A percentile compares a stretch with the other conserved stretches of the same genome.
phyloP scores from a whole-genome alignment of 2,329 filamentous ascomycete genomes.

The Aureobasidium vineae region DNA sequence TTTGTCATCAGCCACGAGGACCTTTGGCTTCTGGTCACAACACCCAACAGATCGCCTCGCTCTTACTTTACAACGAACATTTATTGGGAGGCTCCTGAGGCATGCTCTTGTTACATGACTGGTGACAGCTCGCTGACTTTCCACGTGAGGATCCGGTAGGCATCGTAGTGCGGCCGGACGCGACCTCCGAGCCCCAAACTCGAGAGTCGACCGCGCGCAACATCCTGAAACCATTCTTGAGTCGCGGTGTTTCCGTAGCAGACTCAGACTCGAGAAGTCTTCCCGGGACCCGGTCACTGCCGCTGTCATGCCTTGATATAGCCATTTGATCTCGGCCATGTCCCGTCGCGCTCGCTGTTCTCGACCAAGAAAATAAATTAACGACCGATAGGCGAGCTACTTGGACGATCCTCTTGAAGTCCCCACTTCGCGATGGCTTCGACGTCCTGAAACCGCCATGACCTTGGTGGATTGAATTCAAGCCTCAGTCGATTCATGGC shows the following conservation, averaged over 20 bases:
- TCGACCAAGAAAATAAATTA: too few relatives aligned
- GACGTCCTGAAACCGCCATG: conserved; percentile 18
- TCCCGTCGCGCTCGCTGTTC: not conserved
- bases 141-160: not conserved
- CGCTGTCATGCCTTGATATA: not conserved
- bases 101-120: not conserved
- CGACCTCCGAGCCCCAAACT: not conserved
- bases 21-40: not conserved
- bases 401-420: conserved; percentile 5
- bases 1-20: not conserved
- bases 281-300: not conserved
- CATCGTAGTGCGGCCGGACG: not conserved
- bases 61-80: not conserved
- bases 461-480: conserved; percentile 6
- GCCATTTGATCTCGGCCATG: not conserved
- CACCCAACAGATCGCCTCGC: not conserved
- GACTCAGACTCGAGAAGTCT: not conserved
- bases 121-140: not conserved
- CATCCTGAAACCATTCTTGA: conserved; percentile 11
- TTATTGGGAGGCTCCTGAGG: too few relatives aligned
- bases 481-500: not conserved
- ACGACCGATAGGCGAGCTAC: conserved; percentile 1
- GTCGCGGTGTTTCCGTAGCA: not conserved
- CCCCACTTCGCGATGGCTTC: conserved; percentile 6
- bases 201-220: not conserved